Evolutionary conservation across 257 asterid genomes (phyloP), one percentile per base, ranked within the genome.

Genomic region (Solanum neorickii): DNA sequence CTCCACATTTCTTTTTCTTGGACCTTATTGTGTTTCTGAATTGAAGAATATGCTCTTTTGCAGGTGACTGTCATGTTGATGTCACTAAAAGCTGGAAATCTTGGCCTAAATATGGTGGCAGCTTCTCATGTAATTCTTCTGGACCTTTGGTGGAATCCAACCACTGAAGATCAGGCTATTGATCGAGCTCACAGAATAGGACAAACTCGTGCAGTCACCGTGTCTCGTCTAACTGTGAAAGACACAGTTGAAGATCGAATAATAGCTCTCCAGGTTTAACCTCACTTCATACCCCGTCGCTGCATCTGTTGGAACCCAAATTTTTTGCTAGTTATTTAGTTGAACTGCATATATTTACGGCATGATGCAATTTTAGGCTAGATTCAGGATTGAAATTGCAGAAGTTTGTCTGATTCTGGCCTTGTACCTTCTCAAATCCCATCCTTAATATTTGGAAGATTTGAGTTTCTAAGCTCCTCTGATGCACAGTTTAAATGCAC

Each of bases 81-180:
- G 99, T 97, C 99, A 49, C 93, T 97, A 60, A 96, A 97, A 94
- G 99, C 99, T 74, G 99, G 99, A 84, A 97, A 96, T 91, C 95
- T 97, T 69, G 99, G 99, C 41, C 94, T 97, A 89, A 97, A 97
- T 87, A 97, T 96, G 99, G 99, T 97, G 91, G 99, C 99, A 27
- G 99, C 99, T 49, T 92, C 94, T 89, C 99, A 95, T 7, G 98
- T 97, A 83, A 95, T 97, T 87, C 98, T 97, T 88, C 91, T 97
- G 94, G 99, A 97, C 92, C 99, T 96, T 87, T 97, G 99, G 99
- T 97, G 99, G 99, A 97, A 96, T 93, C 99, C 99, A 72, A 91
- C 99, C 33, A 95, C 99, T 39, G 99, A 97, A 92, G 99, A 97
- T 89, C 99, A 97, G 92, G 99, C 99, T 60, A 89, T 97, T 90